Evolutionary conservation across 1,139 yeast genomes (phyloP).

Genomic region (Pneumocystis carinii): DNA sequence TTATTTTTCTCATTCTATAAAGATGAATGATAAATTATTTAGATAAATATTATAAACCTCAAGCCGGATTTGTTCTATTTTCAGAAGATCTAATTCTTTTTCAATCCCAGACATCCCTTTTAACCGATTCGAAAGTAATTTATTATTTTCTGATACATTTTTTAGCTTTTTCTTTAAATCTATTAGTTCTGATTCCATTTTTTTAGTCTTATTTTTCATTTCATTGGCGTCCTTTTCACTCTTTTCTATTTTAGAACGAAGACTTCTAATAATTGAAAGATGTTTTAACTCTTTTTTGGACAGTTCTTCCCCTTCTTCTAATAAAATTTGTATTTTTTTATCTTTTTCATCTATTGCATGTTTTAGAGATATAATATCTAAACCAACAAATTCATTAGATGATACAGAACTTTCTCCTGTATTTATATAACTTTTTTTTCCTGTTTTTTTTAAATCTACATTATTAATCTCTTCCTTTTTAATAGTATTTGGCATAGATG

Average conservation of each 20-base stretch:
- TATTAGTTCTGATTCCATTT: conserved; percentile 16
- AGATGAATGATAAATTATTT: background rate
- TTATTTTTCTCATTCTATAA: conserved; percentile 1
- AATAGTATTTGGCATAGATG: background rate
- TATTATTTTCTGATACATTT: conserved; percentile 15
- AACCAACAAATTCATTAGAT: background rate
- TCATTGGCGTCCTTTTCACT: conserved; percentile 17
- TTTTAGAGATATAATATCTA: conserved; percentile 3
- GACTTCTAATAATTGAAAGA: conserved; percentile 49
- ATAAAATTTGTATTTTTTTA: conserved; percentile 39
- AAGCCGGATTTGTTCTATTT: conserved; percentile 11
- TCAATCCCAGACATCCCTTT: conserved; percentile 13
- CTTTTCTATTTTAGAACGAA: conserved; percentile 34
- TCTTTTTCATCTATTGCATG: conserved; percentile 36
- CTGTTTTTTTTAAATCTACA: background rate
- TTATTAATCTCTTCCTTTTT: background rate
- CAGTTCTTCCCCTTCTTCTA: conserved; percentile 66
- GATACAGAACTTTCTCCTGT: too few species aligned
- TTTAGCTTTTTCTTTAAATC: conserved; percentile 15
- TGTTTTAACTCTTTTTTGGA: conserved; percentile 61
- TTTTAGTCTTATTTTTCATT: conserved; percentile 15
- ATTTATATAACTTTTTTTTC: background rate
- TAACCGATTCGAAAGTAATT: conserved; percentile 13
- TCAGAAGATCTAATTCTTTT: conserved; percentile 11
- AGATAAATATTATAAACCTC: conserved; percentile 1